A percentile compares a stretch with the other conserved stretches of the same genome.
These are phyloP conservation scores for Moniliella sp. DNA, from an alignment of 1,284 basidiomycete species.

Conservation along the genomic window DNA sequence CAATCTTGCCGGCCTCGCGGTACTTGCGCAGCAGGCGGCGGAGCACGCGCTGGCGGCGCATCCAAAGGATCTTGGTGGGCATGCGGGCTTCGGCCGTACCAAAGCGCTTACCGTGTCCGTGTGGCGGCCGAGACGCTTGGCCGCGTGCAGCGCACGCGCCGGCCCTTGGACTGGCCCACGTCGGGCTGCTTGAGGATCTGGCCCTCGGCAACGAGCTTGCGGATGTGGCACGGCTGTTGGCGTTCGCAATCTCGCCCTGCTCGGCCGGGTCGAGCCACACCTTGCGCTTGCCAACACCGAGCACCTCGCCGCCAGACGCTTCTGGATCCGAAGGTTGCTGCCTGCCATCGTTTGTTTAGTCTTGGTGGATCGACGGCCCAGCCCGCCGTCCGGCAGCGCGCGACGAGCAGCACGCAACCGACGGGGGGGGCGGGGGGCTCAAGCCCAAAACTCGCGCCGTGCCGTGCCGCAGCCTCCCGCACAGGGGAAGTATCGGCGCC, in stretches of 20 bases:
- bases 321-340: constrained; percentile 64
- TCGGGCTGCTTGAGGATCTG: constrained; percentile 75
- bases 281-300: constrained; percentile 93
- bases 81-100: constrained; percentile 94
- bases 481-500: no score
- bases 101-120: constrained; percentile 87
- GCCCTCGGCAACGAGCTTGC: constrained; percentile 93
- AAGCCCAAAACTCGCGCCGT: no score
- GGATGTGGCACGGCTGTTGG: constrained; percentile 91
- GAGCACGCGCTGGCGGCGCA: constrained; percentile 90
- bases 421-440: no score
- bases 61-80: constrained; percentile 95
- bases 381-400: no score
- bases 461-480: no score
- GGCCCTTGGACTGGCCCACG: constrained; percentile 81
- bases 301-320: constrained; percentile 92
- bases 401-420: no score
- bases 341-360: no score
- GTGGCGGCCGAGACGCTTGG: constrained; percentile 94
- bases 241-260: constrained; percentile 88
- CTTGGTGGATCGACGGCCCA: no score
- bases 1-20: constrained; percentile 96
- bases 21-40: constrained; percentile 88
- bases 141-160: constrained; percentile 76
- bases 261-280: constrained; percentile 94